Evolutionary conservation across 257 asterid species (phyloP), one percentile per base, ranked within the genome.

Genomic region (Orobanche coerulescens): DNA sequence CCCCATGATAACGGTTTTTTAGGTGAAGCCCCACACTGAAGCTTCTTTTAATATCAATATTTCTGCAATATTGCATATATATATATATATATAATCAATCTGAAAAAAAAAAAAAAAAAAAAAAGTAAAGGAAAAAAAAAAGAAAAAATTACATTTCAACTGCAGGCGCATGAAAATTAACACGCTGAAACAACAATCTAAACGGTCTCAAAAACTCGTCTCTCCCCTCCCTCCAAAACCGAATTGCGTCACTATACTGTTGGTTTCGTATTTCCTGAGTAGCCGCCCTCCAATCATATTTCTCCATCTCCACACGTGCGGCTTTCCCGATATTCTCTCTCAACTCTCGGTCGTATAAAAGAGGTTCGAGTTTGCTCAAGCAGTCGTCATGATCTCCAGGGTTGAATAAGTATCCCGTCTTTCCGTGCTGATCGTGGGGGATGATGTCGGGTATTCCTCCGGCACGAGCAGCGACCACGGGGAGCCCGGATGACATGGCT

Each of bases 401-500:
- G 47, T 61, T 82, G 63, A 58, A 87, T 4, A 93, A 80, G 56
- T 81, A 93, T 4, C 99, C 96, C 0, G 81, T 90, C 70, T 77
- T 83, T 1, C 99, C 99, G 49, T 87, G 80, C 56, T 87, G 93
- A 4, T 90, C 92, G 12, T 84, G 84, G 0, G 99, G 90, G n/a
- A 93, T 75, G 49, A 87, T 93, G 44, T 89, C 99, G 0, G 94
- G 95, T 69, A 93, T 87, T 49, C 99, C 97, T 62, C 99, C 97
- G 0, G 99, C 99, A 53, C 96, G 97, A 37, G 95, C 97, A 19
- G 97, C 97, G 14, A 93, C 84, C 8, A 86, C 99, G 0, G 99
- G 95, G 30, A 90, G 84, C 13, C 97, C 97, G 0, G 99, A 93
- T 6, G 99, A 84, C 99, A 89, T 93, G 48, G 99, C 99, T 71